These are phyloP conservation scores for Trypanosoma scelopori DNA, from an alignment of 208 protist species.

Conservation along the genomic window DNA sequence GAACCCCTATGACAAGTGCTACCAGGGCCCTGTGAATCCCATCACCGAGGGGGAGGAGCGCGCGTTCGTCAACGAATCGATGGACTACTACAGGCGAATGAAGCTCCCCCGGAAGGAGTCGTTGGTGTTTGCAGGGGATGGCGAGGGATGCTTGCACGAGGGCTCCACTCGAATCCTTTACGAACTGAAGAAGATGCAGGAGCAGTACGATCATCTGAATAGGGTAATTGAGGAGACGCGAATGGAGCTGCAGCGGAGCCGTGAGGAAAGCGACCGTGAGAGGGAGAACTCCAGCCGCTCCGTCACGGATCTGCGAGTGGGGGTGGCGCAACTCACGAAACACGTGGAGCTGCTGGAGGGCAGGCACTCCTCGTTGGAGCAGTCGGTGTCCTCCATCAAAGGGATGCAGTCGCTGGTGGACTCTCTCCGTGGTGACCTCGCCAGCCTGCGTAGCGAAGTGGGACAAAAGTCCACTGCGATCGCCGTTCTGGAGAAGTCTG, in stretches of 20 bases:
- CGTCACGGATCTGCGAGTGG: constrained; percentile 14
- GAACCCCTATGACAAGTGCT: constrained; percentile 18
- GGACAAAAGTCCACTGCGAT: constrained; percentile 11
- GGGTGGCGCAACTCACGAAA: constrained; percentile 17
- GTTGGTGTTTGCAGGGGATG: background rate
- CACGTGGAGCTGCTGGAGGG: constrained; percentile 19
- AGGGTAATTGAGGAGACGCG: constrained; percentile 23
- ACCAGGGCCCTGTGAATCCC: constrained; percentile 20
- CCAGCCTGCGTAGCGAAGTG: constrained; percentile 9
- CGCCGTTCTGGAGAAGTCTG: constrained; percentile 15
- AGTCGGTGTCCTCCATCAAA: constrained; percentile 8
- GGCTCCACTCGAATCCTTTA: background rate
- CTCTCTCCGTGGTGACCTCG: background rate
- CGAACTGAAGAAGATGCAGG: constrained; percentile 11
- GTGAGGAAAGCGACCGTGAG: constrained; percentile 14
- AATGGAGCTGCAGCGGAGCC: constrained; percentile 19
- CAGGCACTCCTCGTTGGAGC: constrained; percentile 15
- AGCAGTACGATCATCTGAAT: constrained; percentile 19
- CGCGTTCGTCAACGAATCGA: background rate
- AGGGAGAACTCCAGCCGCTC: background rate
- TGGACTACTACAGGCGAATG: constrained; percentile 10
- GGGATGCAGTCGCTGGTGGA: constrained; percentile 10
- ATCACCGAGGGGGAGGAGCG: constrained; percentile 14
- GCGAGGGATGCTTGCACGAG: background rate
- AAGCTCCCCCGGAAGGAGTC: constrained; percentile 23